phyloP scores from a whole-genome alignment of 345 rosid genomes.

The Cardamine chenopodiifolia region DNA sequence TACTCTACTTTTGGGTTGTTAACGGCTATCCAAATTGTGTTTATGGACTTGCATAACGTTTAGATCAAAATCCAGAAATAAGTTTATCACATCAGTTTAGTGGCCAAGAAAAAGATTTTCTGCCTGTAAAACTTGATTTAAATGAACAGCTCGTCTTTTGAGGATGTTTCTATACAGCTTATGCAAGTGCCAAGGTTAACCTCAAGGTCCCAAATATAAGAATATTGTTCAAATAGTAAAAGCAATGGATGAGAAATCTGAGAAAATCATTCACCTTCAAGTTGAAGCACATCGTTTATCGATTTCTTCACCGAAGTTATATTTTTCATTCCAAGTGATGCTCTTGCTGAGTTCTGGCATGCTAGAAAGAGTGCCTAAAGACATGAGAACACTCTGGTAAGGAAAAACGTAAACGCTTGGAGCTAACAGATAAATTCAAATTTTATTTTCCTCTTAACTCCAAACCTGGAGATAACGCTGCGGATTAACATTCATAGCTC shows the following conservation, averaged over 20 bases:
- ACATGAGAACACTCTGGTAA: slow-evolving; percentile 22
- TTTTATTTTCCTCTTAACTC: slow-evolving; percentile 1
- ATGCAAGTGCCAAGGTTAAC: slow-evolving; percentile 12
- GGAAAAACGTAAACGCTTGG: neutral
- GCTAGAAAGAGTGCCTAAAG: slow-evolving; percentile 80
- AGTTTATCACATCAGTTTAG: neutral
- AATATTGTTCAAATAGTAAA: slow-evolving; percentile 7
- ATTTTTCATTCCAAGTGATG: slow-evolving; percentile 51
- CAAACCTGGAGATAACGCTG: slow-evolving; percentile 68
- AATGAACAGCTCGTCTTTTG: neutral
- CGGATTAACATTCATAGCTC: slow-evolving; percentile 81
- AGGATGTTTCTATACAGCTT: slow-evolving; percentile 6
- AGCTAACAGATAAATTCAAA: neutral
- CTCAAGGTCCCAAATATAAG: neutral
- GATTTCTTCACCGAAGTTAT: slow-evolving; percentile 59
- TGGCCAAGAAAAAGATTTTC: neutral
- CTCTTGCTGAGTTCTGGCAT: slow-evolving; percentile 61
- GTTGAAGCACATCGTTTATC: slow-evolving; percentile 52
- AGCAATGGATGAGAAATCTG: slow-evolving; percentile 15
- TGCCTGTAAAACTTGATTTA: neutral
- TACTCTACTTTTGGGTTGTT: neutral
- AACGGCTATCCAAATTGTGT: neutral
- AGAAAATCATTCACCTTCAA: slow-evolving; percentile 59
- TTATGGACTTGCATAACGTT: neutral
- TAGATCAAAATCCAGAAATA: neutral